Conservation (phyloP, 2,329 filamentous ascomycete species). For the Alternaria consortialis region DNA sequence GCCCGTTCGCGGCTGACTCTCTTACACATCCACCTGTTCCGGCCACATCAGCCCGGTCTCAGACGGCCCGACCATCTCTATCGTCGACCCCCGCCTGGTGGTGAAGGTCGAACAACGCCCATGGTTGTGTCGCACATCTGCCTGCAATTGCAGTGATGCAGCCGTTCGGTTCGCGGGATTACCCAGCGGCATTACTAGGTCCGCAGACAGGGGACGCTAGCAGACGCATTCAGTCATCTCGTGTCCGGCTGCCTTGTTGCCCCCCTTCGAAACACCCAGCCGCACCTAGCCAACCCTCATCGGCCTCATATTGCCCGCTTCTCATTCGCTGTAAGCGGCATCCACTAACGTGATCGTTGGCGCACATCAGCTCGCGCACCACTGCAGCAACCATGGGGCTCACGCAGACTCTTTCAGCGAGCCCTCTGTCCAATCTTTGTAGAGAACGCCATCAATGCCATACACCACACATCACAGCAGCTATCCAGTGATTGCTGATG, state of each 20-base stretch:
- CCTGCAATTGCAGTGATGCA: slow-evolving; percentile 27
- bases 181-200: slow-evolving; percentile 21
- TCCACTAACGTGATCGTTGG: slow-evolving; percentile 22
- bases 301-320: slow-evolving; percentile 25
- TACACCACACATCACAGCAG: neutral
- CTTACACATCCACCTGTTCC: slow-evolving; percentile 26
- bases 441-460: neutral
- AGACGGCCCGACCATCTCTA: slow-evolving; percentile 26
- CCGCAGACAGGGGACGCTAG: slow-evolving; percentile 22
- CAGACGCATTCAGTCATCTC: slow-evolving; percentile 26
- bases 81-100: slow-evolving; percentile 5
- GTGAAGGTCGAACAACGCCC: slow-evolving; percentile 4
- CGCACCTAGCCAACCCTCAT: slow-evolving; percentile 22
- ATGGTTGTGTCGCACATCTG: slow-evolving; percentile 18
- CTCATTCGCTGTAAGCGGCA: slow-evolving; percentile 32
- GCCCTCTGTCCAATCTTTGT: slow-evolving; percentile 3
- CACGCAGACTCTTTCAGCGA: neutral
- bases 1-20: slow-evolving; percentile 25
- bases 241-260: slow-evolving; percentile 19
- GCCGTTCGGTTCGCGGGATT: slow-evolving; percentile 23
- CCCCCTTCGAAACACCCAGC: slow-evolving; percentile 24
- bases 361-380: slow-evolving; percentile 23
- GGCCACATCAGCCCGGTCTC: slow-evolving; percentile 35
- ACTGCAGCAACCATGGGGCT: neutral
- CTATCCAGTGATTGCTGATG: neutral